phyloP scores from a whole-genome alignment of 2,329 filamentous ascomycete genomes.

The Claviceps purpurea region DNA sequence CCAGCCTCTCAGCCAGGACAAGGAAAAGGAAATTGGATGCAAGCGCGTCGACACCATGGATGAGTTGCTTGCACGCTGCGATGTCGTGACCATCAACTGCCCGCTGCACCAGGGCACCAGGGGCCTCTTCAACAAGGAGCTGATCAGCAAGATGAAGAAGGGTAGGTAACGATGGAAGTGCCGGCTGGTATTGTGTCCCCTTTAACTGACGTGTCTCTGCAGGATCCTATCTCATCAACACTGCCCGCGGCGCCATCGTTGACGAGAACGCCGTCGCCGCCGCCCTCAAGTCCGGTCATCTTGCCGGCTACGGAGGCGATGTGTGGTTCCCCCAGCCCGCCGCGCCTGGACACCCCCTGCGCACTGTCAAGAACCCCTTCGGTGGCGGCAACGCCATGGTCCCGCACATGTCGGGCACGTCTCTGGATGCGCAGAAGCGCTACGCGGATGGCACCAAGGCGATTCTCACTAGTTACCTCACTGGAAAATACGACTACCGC shows the following conservation, averaged over 20 bases:
- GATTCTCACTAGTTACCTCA: conserved; percentile 86
- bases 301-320: conserved; percentile 77
- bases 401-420: conserved; percentile 96
- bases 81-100: conserved; percentile 99
- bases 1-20: conserved; percentile 76
- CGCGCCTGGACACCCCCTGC: conserved; percentile 81
- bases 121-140: conserved; percentile 95
- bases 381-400: conserved; percentile 98
- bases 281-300: conserved; percentile 81
- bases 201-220: neutral
- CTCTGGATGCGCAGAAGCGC: conserved; percentile 91
- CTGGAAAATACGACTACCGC: conserved; percentile 74
- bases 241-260: conserved; percentile 93
- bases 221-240: conserved; percentile 97
- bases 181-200: neutral
- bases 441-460: conserved; percentile 80
- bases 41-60: conserved; percentile 78
- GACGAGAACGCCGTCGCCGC: conserved; percentile 98
- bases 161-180: conserved; percentile 34
- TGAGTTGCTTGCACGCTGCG: conserved; percentile 88
- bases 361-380: conserved; percentile 86
- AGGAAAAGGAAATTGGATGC: conserved; percentile 92
- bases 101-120: conserved; percentile 96
- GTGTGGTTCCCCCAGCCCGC: conserved; percentile 98
- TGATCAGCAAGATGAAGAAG: conserved; percentile 98